A percentile compares a stretch with the other conserved stretches of the same genome.
These are phyloP conservation scores for Trichoderma sp. DNA, from an alignment of 2,329 filamentous ascomycete species.

Conservation along the genomic window DNA sequence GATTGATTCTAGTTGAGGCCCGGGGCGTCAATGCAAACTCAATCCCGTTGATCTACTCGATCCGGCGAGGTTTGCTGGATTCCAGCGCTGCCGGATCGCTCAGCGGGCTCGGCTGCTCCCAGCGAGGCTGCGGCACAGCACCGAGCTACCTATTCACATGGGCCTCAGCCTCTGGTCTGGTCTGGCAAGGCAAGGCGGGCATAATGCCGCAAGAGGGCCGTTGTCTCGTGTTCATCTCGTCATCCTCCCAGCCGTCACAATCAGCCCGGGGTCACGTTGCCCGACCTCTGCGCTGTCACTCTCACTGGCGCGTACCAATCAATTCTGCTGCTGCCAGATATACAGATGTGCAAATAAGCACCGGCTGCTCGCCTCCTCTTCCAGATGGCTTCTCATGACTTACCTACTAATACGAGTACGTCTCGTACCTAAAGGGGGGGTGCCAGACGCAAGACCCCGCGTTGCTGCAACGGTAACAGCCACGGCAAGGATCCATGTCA, in stretches of 20 bases:
- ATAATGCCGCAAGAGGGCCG: background rate
- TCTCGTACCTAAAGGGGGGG: background rate
- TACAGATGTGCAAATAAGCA: too few relatives aligned
- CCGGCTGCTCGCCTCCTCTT: constrained; percentile 10
- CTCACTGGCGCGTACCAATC: background rate
- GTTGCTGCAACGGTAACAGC: constrained; percentile 3
- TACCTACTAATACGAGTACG: too few relatives aligned
- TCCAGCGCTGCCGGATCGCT: too few relatives aligned
- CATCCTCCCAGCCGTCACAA: constrained; percentile 12
- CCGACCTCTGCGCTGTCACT: constrained; percentile 6
- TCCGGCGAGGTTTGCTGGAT: too few relatives aligned
- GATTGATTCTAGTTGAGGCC: too few relatives aligned
- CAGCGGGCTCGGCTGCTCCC: too few relatives aligned
- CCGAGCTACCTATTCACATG: too few relatives aligned
- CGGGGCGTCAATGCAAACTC: too few relatives aligned
- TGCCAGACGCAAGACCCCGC: constrained; percentile 11
- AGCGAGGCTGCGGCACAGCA: too few relatives aligned
- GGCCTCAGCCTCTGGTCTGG: background rate
- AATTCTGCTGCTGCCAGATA: background rate
- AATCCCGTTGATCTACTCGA: too few relatives aligned
- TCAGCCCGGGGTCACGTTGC: constrained; percentile 9
- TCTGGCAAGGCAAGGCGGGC: background rate
- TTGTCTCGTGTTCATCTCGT: constrained; percentile 1
- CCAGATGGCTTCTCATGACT: background rate
- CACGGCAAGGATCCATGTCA: background rate